Percentiles rank a stretch among this genome's conserved stretches.
Evolutionary conservation across 73 alveolate genomes (phyloP).

Genomic region (Breviolum minutum): DNA sequence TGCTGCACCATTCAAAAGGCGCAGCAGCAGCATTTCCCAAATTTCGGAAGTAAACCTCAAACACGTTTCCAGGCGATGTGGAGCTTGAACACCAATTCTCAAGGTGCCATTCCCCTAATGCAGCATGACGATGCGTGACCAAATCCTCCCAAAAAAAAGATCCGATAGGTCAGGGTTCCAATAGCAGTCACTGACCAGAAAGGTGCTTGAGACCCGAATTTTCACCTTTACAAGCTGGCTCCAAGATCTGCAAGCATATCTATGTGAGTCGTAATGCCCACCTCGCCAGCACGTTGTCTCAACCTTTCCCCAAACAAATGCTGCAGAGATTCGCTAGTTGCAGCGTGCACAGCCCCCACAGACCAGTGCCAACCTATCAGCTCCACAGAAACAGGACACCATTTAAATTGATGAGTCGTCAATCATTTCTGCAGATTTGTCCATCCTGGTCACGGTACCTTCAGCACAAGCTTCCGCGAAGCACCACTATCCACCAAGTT

Average conservation of each 20-base stretch:
- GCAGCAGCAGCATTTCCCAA: slow-evolving; percentile 77
- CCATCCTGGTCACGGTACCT: not conserved
- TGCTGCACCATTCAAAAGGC: slow-evolving; percentile 75
- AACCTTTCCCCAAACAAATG: not conserved
- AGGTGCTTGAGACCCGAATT: no score
- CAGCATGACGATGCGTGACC: no score
- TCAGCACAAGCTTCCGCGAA: slow-evolving; percentile 65
- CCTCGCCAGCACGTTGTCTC: not conserved
- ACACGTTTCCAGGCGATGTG: not conserved
- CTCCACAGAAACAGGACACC: not conserved
- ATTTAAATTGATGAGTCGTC: not conserved
- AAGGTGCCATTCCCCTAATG: no score
- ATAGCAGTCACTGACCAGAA: not conserved
- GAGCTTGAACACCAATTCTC: no score
- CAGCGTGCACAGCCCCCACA: slow-evolving; percentile 84
- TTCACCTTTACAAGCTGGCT: no score
- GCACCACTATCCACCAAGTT: slow-evolving; percentile 80
- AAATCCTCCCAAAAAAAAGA: not conserved
- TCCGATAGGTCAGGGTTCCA: not conserved
- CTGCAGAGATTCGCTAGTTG: slow-evolving; percentile 52
- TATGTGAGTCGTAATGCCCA: not conserved
- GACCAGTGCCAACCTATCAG: slow-evolving; percentile 73
- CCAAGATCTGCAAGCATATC: not conserved
- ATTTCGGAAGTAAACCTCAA: slow-evolving; percentile 44
- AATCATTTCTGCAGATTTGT: not conserved